phyloP scores from a whole-genome alignment of 176 grass and related monocot species.

The Cenchrus americanus region DNA sequence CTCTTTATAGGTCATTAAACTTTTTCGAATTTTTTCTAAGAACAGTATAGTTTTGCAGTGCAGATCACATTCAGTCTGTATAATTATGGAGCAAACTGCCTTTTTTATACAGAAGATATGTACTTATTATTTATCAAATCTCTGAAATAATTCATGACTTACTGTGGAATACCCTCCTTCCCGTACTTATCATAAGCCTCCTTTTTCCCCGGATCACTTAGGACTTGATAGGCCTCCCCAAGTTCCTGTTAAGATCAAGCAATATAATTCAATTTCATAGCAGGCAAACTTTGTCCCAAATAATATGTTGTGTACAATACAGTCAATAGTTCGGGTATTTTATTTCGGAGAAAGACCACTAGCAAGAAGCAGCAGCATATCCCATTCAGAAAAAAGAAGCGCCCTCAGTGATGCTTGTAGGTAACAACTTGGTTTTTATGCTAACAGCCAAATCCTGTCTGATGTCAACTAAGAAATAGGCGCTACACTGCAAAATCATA shows the following conservation, averaged over 20 bases:
- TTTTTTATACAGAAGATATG: background rate
- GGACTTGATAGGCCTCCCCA: slow-evolving; percentile 93
- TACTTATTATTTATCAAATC: background rate
- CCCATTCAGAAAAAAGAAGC: background rate
- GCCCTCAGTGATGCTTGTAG: background rate
- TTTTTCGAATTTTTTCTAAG: too few species aligned
- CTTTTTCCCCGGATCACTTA: slow-evolving; percentile 85
- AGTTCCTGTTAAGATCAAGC: slow-evolving; percentile 66
- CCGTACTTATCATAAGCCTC: slow-evolving; percentile 91
- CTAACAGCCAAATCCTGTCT: background rate
- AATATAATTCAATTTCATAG: slow-evolving; percentile 1
- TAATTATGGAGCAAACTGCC: background rate
- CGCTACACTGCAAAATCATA: slow-evolving; percentile 1
- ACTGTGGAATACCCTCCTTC: slow-evolving; percentile 86
- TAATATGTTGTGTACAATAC: background rate
- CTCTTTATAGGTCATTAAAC: too few species aligned
- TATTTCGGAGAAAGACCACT: background rate
- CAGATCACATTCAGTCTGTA: background rate
- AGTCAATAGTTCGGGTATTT: background rate
- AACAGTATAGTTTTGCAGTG: too few species aligned
- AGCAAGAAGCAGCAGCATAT: background rate
- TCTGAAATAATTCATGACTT: slow-evolving; percentile 41
- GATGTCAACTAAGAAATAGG: background rate
- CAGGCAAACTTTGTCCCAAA: background rate
- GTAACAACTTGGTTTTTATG: background rate